Base-by-base conservation (phyloP, 805 yeast species). In the Naumovozyma baii region DNA sequence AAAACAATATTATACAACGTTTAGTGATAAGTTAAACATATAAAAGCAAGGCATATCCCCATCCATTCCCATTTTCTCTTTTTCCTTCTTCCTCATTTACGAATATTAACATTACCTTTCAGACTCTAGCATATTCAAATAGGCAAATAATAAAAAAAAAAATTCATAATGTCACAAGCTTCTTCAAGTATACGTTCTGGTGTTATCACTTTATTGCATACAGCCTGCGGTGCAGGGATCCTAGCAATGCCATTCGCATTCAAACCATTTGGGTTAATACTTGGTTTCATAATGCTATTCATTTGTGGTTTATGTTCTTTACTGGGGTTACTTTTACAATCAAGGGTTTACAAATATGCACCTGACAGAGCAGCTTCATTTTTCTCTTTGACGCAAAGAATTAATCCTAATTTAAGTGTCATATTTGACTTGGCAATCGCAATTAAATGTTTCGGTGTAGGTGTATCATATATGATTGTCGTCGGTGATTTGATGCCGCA, bases 201-300 rank as follows among this genome's bases (percentile, higher is more conserved):
- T 28, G 55, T 54, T 4, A 37, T 60, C 12, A 61, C 66, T 2
- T 38, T 61, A 25, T 41, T 61, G 5, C 66, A 61, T 38, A 61
- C 66, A 4, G 62, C 64, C 13, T 57, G 64, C 30, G 66, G 66
- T 7, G 86, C 92, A 0, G 94, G 94, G 1, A 66, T 82, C 32
- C 67, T 83, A 18, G 85, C 88, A 12, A 74, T 83, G 64, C 88
- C 92, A 0, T 77, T 68, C 44, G 83, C 86, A 1, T 77, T 80
- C 61, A 54, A 49, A 34, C 60, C 64, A 10, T 59, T 56, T 39
- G 66, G 66, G 15, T 41, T 60, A 8, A 17, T 55, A 4, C 48
- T 46, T 3, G 62, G 61, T 5, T 32, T 56, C 7, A 3, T 46
- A 5, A 46, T 53, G 45, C 41, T 57, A 4, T 37, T 52, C 3